phyloP scores from a whole-genome alignment of 164 flowering plant genomes.

The Tinospora cordifolia region DNA sequence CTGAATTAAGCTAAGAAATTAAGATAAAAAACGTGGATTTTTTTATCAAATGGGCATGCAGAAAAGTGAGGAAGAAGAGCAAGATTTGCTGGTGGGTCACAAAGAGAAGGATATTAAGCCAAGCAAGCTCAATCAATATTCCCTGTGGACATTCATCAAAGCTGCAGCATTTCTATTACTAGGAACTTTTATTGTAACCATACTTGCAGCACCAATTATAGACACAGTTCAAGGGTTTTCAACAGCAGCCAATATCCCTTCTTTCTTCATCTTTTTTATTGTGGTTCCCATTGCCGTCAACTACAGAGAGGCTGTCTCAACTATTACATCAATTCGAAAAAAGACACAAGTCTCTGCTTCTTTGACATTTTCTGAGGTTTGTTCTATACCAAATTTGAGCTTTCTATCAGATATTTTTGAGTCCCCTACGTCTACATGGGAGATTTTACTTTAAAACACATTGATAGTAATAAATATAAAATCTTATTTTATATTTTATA shows the following conservation, averaged over 20 bases:
- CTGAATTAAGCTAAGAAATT: too few species aligned
- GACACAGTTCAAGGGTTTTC: constrained; percentile 27
- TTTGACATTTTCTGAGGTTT: constrained; percentile 38
- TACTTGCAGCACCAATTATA: constrained; percentile 34
- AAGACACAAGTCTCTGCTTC: constrained; percentile 26
- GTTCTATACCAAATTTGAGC: too few species aligned
- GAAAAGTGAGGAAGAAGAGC: constrained; percentile 2
- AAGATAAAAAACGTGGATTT: too few species aligned
- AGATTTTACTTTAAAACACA: too few species aligned
- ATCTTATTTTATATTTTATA: too few species aligned
- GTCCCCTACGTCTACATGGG: too few species aligned
- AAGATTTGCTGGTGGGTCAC: neutral
- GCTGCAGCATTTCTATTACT: constrained; percentile 8
- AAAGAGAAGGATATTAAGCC: too few species aligned
- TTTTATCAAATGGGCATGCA: neutral
- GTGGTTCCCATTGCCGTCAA: constrained; percentile 28
- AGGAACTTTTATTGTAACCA: constrained; percentile 19
- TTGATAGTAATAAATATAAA: too few species aligned
- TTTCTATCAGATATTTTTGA: too few species aligned
- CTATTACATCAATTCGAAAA: constrained; percentile 17
- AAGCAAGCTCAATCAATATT: neutral
- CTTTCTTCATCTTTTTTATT: constrained; percentile 27
- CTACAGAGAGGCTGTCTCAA: constrained; percentile 25
- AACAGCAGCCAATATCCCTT: constrained; percentile 18
- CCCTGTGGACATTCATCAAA: constrained; percentile 3